Percentiles rank a stretch among this genome's conserved stretches.
phyloP scores from a whole-genome alignment of 2,329 filamentous ascomycete genomes.

The Claviceps citrina region DNA sequence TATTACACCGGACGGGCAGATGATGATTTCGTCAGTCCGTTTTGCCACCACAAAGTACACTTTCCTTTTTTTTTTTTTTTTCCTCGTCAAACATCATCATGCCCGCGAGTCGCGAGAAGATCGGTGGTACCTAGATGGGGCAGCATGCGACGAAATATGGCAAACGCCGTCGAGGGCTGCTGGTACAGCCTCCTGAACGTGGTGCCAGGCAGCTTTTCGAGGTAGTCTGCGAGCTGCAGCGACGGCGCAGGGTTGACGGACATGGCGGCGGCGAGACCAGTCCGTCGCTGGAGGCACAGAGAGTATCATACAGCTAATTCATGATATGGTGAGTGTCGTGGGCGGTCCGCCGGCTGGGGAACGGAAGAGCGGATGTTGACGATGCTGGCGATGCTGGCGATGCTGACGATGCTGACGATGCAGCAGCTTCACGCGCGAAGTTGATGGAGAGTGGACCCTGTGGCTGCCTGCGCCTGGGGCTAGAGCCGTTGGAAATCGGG shows the following conservation, averaged over 20 bases:
- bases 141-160: constrained; percentile 94
- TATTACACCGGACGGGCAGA: constrained; percentile 16
- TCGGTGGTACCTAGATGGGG: constrained; percentile 57
- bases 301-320: constrained; percentile 5
- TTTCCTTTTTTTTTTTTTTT: no score
- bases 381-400: no score
- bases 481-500: background rate
- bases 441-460: no score
- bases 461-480: background rate
- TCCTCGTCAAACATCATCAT: background rate
- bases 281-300: constrained; percentile 11
- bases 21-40: background rate
- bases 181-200: constrained; percentile 87
- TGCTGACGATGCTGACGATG: no score
- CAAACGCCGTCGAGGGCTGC: constrained; percentile 86
- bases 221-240: constrained; percentile 65
- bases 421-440: no score
- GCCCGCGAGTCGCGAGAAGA: no score
- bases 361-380: background rate
- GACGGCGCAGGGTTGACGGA: constrained; percentile 32
- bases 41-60: background rate
- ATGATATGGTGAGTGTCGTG: constrained; percentile 4
- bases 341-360: background rate
- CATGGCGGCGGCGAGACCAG: constrained; percentile 23
- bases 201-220: constrained; percentile 78